Evolutionary conservation across 495 filamentous ascomycete species (phyloP).

Genomic region (Hypoxylon intermedium): DNA sequence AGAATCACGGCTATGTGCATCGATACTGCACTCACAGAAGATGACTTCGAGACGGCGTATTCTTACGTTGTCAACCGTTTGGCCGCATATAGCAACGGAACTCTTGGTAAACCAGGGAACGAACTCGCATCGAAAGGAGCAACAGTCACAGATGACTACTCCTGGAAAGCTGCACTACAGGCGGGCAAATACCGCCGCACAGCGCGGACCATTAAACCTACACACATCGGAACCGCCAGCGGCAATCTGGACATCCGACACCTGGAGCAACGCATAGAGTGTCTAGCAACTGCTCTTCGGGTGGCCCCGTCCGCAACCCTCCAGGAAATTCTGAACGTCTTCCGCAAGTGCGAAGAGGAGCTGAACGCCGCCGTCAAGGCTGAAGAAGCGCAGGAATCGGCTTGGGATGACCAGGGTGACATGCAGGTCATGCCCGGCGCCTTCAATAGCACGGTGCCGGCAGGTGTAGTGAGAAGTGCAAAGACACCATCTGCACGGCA

Average conservation of each 20-base stretch:
- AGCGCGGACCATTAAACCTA: constrained; percentile 51
- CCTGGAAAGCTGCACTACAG: constrained; percentile 91
- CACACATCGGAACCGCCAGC: constrained; percentile 60
- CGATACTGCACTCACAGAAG: constrained; percentile 79
- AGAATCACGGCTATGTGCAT: constrained; percentile 89
- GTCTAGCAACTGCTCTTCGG: constrained; percentile 82
- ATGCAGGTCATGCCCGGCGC: constrained; percentile 68
- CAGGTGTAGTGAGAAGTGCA: constrained; percentile 26
- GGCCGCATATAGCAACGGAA: constrained; percentile 31
- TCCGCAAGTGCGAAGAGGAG: constrained; percentile 88
- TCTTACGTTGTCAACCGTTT: constrained; percentile 84
- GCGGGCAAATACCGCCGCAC: constrained; percentile 79
- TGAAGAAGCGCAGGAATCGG: constrained; percentile 75
- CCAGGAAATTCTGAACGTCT: constrained; percentile 83
- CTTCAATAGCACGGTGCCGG: constrained; percentile 54
- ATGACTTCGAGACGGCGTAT: constrained; percentile 97
- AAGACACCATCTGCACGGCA: constrained; percentile 32
- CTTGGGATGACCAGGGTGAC: constrained; percentile 74
- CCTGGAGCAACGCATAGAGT: constrained; percentile 86
- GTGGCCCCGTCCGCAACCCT: constrained; percentile 80
- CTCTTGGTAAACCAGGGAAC: constrained; percentile 12
- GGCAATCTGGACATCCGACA: constrained; percentile 66
- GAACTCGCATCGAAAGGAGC: constrained; percentile 10
- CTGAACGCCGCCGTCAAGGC: constrained; percentile 69
- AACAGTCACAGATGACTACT: constrained; percentile 70